Percentiles rank a stretch among this genome's conserved stretches.
Evolutionary conservation across 192 early-diverging fungal species (phyloP).

Genomic region (Linnemannia zychae): DNA sequence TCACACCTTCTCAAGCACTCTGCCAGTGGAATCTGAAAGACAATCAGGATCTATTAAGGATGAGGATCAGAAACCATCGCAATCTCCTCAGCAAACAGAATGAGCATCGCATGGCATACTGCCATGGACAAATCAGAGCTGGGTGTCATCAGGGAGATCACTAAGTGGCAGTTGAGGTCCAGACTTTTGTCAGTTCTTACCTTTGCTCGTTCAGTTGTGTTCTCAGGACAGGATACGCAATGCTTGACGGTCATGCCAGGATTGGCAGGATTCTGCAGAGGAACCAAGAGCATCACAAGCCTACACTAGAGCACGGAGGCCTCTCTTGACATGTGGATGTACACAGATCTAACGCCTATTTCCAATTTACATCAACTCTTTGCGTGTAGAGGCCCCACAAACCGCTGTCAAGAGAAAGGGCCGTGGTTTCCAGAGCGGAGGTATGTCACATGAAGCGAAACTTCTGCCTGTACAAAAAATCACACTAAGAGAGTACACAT

Average conservation of each 20-base stretch:
- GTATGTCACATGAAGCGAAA: conserved; percentile 2
- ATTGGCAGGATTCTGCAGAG: background rate
- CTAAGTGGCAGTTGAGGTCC: background rate
- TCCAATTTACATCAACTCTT: background rate
- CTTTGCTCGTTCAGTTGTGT: background rate
- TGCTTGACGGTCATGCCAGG: too few relatives aligned
- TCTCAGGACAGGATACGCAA: background rate
- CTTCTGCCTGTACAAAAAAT: background rate
- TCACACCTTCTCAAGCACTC: background rate
- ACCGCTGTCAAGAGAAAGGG: conserved; percentile 57
- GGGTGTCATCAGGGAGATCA: background rate
- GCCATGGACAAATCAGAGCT: background rate
- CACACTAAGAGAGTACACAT: background rate
- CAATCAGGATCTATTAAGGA: background rate
- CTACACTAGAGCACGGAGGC: background rate
- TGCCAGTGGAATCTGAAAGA: background rate
- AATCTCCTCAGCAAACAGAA: background rate
- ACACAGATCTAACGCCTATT: background rate
- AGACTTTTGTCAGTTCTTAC: background rate
- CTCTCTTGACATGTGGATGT: background rate
- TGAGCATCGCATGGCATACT: background rate
- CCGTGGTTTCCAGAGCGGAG: conserved; percentile 58
- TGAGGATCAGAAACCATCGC: background rate
- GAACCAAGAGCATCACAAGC: background rate
- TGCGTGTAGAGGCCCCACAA: conserved; percentile 40